These are phyloP conservation scores for Amorphotheca resinae DNA, from an alignment of 495 filamentous ascomycete species.

Conservation along the genomic window DNA sequence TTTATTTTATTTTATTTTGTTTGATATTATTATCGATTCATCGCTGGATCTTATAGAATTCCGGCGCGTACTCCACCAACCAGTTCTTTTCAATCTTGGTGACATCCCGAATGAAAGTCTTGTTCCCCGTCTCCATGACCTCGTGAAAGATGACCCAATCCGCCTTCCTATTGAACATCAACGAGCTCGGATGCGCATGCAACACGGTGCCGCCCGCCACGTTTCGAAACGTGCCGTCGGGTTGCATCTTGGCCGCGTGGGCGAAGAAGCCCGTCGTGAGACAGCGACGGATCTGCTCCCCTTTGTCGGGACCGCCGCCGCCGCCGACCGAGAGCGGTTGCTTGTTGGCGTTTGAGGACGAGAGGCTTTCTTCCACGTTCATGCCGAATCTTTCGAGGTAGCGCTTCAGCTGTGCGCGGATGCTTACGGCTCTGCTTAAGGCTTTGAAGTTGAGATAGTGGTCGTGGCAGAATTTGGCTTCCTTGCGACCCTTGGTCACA, in stretches of 20 bases:
- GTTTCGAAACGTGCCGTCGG: slow-evolving; percentile 81
- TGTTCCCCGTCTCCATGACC: slow-evolving; percentile 79
- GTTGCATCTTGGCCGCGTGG: slow-evolving; percentile 90
- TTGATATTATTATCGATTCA: background rate
- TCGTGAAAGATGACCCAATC: slow-evolving; percentile 98
- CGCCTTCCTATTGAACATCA: slow-evolving; percentile 96
- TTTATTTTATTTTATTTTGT: too few relatives aligned
- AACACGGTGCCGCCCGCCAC: slow-evolving; percentile 60
- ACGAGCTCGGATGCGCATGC: slow-evolving; percentile 80
- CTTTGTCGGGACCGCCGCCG: slow-evolving; percentile 32
- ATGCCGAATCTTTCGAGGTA: slow-evolving; percentile 82
- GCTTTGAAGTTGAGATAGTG: slow-evolving; percentile 79
- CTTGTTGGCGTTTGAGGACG: slow-evolving; percentile 20
- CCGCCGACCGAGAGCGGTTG: slow-evolving; percentile 21
- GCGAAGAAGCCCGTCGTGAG: slow-evolving; percentile 89
- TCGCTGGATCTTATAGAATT: slow-evolving; percentile 50
- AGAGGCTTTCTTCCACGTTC: slow-evolving; percentile 47
- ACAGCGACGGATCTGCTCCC: slow-evolving; percentile 71
- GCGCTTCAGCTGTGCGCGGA: slow-evolving; percentile 73
- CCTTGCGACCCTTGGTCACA: slow-evolving; percentile 72
- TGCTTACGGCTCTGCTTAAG: slow-evolving; percentile 70
- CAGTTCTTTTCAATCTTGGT: slow-evolving; percentile 86
- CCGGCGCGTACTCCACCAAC: slow-evolving; percentile 78
- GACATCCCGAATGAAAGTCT: slow-evolving; percentile 84
- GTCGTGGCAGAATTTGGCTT: slow-evolving; percentile 74